phyloP scores from a whole-genome alignment of 192 early-diverging fungal genomes.

The Lobosporangium transversale region DNA sequence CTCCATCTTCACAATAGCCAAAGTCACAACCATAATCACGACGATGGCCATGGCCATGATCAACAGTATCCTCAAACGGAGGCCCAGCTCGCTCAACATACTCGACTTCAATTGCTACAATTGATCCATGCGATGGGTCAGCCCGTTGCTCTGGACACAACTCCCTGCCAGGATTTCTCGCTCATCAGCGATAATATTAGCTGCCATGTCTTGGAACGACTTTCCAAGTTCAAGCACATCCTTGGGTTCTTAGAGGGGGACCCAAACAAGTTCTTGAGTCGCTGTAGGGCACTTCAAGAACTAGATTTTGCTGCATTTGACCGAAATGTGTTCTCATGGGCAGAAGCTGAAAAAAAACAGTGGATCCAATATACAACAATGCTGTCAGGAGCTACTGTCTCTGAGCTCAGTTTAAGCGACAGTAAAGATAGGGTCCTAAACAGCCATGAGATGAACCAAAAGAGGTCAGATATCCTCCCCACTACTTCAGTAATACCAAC shows the following conservation, averaged over 20 bases:
- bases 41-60: too few relatives aligned
- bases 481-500: too few relatives aligned
- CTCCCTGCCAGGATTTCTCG: constrained; percentile 5
- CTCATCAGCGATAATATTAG: constrained; percentile 1
- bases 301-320: constrained; percentile 30
- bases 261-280: constrained; percentile 2
- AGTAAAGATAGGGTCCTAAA: too few relatives aligned
- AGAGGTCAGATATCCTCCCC: too few relatives aligned
- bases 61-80: neutral
- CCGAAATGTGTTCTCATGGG: constrained; percentile 16
- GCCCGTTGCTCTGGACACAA: constrained; percentile 1
- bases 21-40: neutral
- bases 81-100: neutral
- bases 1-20: neutral
- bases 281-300: constrained; percentile 7
- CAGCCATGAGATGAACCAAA: neutral
- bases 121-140: constrained; percentile 10
- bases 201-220: constrained; percentile 2
- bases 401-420: neutral
- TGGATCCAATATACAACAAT: neutral
- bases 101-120: constrained; percentile 1
- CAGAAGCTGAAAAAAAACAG: neutral
- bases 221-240: constrained; percentile 11
- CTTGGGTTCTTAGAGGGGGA: constrained; percentile 16
- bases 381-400: neutral